Conservation (phyloP, 768 basidiomycete genomes). For the Collybia sp. region DNA sequence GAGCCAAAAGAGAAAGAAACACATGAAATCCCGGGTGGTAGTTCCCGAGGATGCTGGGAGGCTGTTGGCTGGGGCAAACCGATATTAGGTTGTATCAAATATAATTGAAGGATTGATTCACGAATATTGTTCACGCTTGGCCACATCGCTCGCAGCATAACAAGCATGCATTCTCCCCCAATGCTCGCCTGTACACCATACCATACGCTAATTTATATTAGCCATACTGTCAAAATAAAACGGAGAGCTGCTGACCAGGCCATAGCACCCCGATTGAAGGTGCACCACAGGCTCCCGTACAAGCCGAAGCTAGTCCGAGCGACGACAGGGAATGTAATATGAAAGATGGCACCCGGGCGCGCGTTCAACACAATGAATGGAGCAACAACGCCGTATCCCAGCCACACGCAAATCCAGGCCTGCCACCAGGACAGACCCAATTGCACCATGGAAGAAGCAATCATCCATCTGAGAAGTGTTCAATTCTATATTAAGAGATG, state of each 20-base stretch:
- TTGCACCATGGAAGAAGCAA: conserved; percentile 70
- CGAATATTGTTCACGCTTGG: conserved; percentile 66
- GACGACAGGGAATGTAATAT: conserved; percentile 75
- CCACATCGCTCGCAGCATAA: conserved; percentile 75
- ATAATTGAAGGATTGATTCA: conserved; percentile 23
- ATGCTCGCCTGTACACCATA: conserved; percentile 80
- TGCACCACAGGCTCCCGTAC: conserved; percentile 76
- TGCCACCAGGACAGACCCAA: conserved; percentile 80
- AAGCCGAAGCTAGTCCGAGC: conserved; percentile 74
- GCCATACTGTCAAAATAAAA: neutral
- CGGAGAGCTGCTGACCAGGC: conserved; percentile 46
- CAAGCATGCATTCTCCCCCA: conserved; percentile 73
- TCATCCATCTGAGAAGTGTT: conserved; percentile 55
- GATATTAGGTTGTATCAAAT: neutral
- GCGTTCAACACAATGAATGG: conserved; percentile 77
- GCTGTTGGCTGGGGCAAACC: conserved; percentile 47
- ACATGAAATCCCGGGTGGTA: conserved; percentile 69
- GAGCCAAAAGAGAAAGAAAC: conserved; percentile 87
- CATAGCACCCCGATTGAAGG: conserved; percentile 72
- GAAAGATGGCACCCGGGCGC: conserved; percentile 71
- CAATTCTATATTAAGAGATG: neutral
- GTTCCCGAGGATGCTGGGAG: conserved; percentile 73
- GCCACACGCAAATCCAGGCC: conserved; percentile 77
- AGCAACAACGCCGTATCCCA: conserved; percentile 54
- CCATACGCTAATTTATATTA: conserved; percentile 47